These are phyloP conservation scores for Suillus paluster DNA, from an alignment of 768 basidiomycete genomes.

Conservation along the genomic window DNA sequence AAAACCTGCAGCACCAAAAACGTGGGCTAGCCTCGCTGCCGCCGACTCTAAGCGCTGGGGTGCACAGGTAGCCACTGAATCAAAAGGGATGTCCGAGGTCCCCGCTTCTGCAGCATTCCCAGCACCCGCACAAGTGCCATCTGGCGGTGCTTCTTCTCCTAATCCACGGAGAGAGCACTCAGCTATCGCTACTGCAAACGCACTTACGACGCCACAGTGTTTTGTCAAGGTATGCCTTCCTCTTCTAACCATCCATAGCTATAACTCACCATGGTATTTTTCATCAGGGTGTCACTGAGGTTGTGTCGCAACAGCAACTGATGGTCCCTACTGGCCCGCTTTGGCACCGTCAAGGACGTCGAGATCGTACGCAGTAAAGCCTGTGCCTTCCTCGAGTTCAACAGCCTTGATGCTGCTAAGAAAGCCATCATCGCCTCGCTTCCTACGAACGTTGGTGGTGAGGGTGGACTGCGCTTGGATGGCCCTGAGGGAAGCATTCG, in stretches of 20 bases:
- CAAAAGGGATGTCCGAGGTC: slow-evolving; percentile 76
- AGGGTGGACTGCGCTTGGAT: slow-evolving; percentile 85
- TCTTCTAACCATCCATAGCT: not conserved
- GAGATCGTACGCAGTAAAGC: slow-evolving; percentile 89
- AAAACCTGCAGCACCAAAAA: slow-evolving; percentile 64
- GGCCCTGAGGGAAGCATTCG: slow-evolving; percentile 54
- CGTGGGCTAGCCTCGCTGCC: slow-evolving; percentile 93
- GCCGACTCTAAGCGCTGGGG: slow-evolving; percentile 86
- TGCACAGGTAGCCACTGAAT: slow-evolving; percentile 74
- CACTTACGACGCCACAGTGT: slow-evolving; percentile 74
- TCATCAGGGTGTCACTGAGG: slow-evolving; percentile 71
- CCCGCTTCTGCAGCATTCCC: slow-evolving; percentile 43
- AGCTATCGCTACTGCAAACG: slow-evolving; percentile 57
- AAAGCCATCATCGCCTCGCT: slow-evolving; percentile 82
- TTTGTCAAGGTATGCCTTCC: slow-evolving; percentile 81
- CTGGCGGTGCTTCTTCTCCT: slow-evolving; percentile 37
- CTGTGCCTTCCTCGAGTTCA: slow-evolving; percentile 95
- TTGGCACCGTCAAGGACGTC: slow-evolving; percentile 84
- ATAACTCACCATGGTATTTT: slow-evolving; percentile 13
- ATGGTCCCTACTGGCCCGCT: slow-evolving; percentile 59
- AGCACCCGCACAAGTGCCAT: slow-evolving; percentile 39
- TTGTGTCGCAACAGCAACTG: slow-evolving; percentile 57
- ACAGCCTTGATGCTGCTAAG: slow-evolving; percentile 74
- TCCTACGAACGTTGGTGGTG: slow-evolving; percentile 72
- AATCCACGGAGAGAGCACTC: slow-evolving; percentile 44